A percentile compares a stretch with the other conserved stretches of the same genome.
These are phyloP conservation scores for Hypoxylon rubiginosum DNA, from an alignment of 2,329 filamentous ascomycete genomes.

Conservation along the genomic window DNA sequence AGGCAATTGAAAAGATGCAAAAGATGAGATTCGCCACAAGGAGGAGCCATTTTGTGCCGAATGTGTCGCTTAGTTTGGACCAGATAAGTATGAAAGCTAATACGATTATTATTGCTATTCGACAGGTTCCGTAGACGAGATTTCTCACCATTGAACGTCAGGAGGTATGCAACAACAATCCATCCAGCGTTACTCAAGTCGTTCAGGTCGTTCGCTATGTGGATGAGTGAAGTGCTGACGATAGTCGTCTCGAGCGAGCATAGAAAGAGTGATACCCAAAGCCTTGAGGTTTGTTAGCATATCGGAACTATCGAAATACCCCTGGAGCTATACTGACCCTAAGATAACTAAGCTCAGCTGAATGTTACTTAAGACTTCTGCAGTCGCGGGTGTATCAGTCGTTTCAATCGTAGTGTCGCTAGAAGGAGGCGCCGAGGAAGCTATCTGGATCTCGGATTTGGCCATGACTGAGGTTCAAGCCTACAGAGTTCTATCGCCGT, in stretches of 20 bases:
- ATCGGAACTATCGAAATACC: neutral
- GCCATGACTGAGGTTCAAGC: slow-evolving; percentile 3
- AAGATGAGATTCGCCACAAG: slow-evolving; percentile 14
- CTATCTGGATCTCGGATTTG: slow-evolving; percentile 9
- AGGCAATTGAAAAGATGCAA: slow-evolving; percentile 22
- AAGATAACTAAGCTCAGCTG: slow-evolving; percentile 17
- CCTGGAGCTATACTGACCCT: slow-evolving; percentile 5
- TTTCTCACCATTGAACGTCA: slow-evolving; percentile 19
- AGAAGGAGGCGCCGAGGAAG: slow-evolving; percentile 6
- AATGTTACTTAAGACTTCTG: slow-evolving; percentile 6
- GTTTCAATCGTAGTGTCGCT: neutral
- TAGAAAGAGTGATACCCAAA: slow-evolving; percentile 23
- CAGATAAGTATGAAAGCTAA: slow-evolving; percentile 23
- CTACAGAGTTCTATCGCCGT: too few relatives aligned
- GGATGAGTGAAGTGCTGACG: slow-evolving; percentile 26
- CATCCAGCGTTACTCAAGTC: slow-evolving; percentile 11
- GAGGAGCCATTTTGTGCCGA: slow-evolving; percentile 22
- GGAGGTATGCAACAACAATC: slow-evolving; percentile 22
- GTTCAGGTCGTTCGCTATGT: slow-evolving; percentile 20
- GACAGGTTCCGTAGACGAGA: neutral
- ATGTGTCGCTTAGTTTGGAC: slow-evolving; percentile 24
- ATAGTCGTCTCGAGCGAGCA: slow-evolving; percentile 23
- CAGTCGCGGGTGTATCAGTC: slow-evolving; percentile 3
- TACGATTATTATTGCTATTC: neutral
- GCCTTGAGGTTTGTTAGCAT: neutral